A percentile compares a stretch with the other conserved stretches of the same genome.
Conservation (phyloP, 164 flowering plant species). For the Buxus sempervirens region DNA sequence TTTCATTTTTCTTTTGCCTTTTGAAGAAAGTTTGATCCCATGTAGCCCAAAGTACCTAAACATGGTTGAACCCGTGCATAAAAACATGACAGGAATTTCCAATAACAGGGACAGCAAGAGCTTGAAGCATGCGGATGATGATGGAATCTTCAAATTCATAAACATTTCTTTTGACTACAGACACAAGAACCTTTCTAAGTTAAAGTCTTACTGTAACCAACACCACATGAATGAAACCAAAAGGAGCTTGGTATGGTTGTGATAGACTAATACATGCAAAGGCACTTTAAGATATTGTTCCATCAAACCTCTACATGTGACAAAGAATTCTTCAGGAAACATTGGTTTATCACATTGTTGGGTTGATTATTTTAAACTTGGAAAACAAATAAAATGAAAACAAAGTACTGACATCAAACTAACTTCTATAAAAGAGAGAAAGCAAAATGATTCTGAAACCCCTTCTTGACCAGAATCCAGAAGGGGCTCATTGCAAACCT, state of each 20-base stretch:
- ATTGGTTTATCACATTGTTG: too few relatives aligned
- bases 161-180: conserved; percentile 52
- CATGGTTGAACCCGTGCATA: conserved; percentile 85
- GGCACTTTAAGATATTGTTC: neutral
- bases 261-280: neutral
- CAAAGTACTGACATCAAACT: too few relatives aligned
- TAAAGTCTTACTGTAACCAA: neutral
- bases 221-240: neutral
- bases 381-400: too few relatives aligned
- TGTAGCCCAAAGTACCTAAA: conserved; percentile 49
- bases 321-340: neutral
- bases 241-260: too few relatives aligned
- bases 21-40: neutral
- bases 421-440: too few relatives aligned
- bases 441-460: neutral
- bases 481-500: neutral
- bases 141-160: conserved; percentile 60
- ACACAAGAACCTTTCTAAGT: conserved; percentile 4
- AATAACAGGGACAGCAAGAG: conserved; percentile 83
- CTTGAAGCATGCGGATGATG: conserved; percentile 64
- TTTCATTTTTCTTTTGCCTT: too few relatives aligned
- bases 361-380: too few relatives aligned
- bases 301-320: neutral
- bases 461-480: neutral
- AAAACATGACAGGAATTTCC: conserved; percentile 94